These are phyloP conservation scores for Neonectria magnoliae DNA, from an alignment of 2,329 filamentous ascomycete species.

Conservation along the genomic window DNA sequence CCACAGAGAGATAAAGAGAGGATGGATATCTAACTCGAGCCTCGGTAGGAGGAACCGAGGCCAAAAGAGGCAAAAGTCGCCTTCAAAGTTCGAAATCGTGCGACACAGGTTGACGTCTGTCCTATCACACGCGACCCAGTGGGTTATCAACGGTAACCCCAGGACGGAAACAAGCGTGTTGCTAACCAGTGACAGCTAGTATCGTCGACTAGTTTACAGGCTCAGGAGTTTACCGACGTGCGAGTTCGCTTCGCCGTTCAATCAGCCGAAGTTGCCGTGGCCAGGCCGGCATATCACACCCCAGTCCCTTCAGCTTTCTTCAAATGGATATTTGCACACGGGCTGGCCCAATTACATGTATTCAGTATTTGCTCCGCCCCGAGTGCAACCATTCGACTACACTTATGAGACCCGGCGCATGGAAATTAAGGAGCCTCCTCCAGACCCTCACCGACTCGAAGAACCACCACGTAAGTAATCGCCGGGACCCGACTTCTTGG, in stretches of 20 bases:
- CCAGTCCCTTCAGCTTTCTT: neutral
- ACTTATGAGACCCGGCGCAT: neutral
- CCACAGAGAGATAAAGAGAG: neutral
- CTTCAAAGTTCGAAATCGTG: neutral
- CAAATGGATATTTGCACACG: neutral
- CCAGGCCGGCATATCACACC: neutral
- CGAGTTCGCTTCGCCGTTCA: neutral
- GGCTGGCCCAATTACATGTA: neutral
- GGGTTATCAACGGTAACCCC: neutral
- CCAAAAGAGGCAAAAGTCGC: neutral
- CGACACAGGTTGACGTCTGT: neutral
- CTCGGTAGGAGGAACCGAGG: neutral
- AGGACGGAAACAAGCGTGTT: neutral
- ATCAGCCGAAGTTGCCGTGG: neutral
- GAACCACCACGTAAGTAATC: neutral
- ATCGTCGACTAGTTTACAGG: neutral
- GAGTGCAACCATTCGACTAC: neutral
- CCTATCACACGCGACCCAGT: neutral
- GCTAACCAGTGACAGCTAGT: too few species aligned
- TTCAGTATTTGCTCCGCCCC: neutral
- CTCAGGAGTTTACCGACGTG: neutral
- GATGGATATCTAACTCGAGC: neutral
- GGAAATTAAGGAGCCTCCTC: constrained; percentile 3
- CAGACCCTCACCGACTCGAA: neutral
- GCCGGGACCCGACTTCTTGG: neutral